Evolutionary conservation across 2,329 filamentous ascomycete genomes (phyloP).

Genomic region (Monosporascus cannonballus): DNA sequence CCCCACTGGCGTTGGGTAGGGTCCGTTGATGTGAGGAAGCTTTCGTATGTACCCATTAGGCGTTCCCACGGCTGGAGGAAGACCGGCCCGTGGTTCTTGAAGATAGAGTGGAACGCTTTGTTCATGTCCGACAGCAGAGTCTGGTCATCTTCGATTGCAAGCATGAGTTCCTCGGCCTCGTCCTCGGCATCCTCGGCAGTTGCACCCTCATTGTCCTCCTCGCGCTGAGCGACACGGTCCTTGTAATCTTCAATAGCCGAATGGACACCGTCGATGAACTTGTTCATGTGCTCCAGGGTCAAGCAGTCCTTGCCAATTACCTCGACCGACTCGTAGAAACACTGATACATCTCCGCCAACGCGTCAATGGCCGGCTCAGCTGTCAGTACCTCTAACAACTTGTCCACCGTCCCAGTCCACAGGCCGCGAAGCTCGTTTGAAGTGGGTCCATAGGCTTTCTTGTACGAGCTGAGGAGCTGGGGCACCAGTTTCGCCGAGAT

Average conservation of each 20-base stretch:
- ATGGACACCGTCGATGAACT: conserved; percentile 80
- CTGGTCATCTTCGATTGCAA: conserved; percentile 95
- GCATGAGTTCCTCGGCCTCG: conserved; percentile 76
- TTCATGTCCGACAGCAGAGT: conserved; percentile 98
- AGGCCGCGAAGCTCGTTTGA: conserved; percentile 75
- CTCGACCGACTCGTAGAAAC: conserved; percentile 97
- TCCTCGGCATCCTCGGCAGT: conserved; percentile 87
- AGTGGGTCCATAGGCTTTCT: conserved; percentile 77
- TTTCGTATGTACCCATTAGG: conserved; percentile 77
- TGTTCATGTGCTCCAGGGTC: conserved; percentile 69
- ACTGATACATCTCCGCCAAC: conserved; percentile 98
- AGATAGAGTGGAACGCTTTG: conserved; percentile 98
- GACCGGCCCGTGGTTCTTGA: conserved; percentile 84
- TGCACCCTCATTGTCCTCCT: conserved; percentile 69
- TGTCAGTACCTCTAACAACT: conserved; percentile 86
- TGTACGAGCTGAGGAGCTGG: conserved; percentile 87
- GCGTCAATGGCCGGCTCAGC: conserved; percentile 95
- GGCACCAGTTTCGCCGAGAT: conserved; percentile 93
- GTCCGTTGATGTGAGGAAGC: conserved; percentile 74
- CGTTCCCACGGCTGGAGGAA: conserved; percentile 88
- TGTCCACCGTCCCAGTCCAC: conserved; percentile 81
- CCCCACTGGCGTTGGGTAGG: conserved; percentile 96
- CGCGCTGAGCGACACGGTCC: conserved; percentile 71
- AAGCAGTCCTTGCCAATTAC: conserved; percentile 84
- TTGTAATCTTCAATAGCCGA: conserved; percentile 91